These are phyloP conservation scores for Ilyonectria destructans DNA, from an alignment of 2,329 filamentous ascomycete species.

Conservation along the genomic window DNA sequence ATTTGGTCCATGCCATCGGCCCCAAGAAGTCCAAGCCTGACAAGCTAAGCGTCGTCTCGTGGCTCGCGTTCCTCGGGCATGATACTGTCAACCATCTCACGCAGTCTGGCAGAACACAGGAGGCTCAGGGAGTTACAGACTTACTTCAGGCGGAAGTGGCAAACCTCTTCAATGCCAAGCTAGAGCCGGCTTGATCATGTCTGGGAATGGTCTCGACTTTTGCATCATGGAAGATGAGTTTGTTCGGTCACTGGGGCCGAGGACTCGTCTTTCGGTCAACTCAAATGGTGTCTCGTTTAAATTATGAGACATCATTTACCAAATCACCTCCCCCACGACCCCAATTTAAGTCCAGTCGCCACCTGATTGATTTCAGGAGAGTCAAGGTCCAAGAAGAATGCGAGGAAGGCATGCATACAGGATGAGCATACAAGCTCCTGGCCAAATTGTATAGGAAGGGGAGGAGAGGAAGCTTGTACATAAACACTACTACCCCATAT, in stretches of 20 bases:
- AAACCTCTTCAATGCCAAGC: constrained; percentile 46
- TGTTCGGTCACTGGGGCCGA: no score
- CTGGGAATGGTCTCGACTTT: neutral
- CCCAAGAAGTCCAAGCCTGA: constrained; percentile 49
- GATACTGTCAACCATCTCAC: constrained; percentile 65
- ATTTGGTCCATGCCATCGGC: constrained; percentile 45
- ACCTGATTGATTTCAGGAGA: neutral
- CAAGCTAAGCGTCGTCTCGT: constrained; percentile 53
- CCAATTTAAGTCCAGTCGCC: neutral
- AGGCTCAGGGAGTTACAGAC: constrained; percentile 60
- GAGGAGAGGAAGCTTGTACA: neutral
- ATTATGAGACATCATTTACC: neutral
- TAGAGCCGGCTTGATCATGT: constrained; percentile 42
- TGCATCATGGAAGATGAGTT: neutral
- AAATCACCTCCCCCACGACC: neutral
- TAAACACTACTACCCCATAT: constrained; percentile 7
- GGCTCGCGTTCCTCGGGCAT: constrained; percentile 60
- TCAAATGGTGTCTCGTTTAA: neutral
- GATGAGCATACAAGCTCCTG: neutral
- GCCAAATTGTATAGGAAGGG: constrained; percentile 3
- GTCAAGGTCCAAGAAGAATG: neutral
- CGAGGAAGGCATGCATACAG: neutral
- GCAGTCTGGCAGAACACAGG: constrained; percentile 57
- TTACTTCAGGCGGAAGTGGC: constrained; percentile 58
- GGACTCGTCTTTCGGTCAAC: neutral